Conservation (phyloP, 2,329 filamentous ascomycete species). For the Cytospora piceae region DNA sequence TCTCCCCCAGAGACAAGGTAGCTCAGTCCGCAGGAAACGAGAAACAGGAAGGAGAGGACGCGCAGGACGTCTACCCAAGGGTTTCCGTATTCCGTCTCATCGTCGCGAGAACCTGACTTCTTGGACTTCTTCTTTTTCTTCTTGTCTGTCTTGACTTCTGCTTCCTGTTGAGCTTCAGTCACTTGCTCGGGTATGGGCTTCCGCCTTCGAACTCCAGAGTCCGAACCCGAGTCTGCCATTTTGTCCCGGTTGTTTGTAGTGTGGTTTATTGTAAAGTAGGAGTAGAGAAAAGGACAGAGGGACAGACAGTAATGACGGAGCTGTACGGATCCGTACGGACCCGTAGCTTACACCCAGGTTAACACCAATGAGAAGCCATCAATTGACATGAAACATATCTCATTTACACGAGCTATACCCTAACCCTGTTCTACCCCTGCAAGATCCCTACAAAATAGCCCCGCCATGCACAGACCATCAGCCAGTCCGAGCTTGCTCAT, state of each 20-base stretch:
- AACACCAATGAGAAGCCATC: too few relatives aligned
- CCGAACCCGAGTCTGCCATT: slow-evolving; percentile 25
- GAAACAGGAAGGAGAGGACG: slow-evolving; percentile 66
- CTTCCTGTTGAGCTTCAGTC: neutral
- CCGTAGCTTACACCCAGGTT: too few relatives aligned
- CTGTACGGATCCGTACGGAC: too few relatives aligned
- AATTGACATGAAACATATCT: too few relatives aligned
- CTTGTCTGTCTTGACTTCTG: slow-evolving; percentile 26
- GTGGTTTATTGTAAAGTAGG: neutral
- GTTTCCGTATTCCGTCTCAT: slow-evolving; percentile 61
- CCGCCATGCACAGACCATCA: neutral
- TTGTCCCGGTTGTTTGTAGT: neutral
- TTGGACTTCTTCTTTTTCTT: slow-evolving; percentile 38
- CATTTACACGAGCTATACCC: too few relatives aligned
- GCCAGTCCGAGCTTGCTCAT: neutral
- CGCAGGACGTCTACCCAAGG: slow-evolving; percentile 69
- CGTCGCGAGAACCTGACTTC: slow-evolving; percentile 47
- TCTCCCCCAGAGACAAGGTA: slow-evolving; percentile 76
- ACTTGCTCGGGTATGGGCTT: slow-evolving; percentile 15
- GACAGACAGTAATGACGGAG: too few relatives aligned
- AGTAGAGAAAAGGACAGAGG: neutral
- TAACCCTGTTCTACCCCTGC: too few relatives aligned
- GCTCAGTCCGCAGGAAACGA: slow-evolving; percentile 71
- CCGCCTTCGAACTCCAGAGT: slow-evolving; percentile 29
- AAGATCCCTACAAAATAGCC: neutral